phyloP scores from a whole-genome alignment of 805 yeast genomes.

The Cyberlindnera americana region DNA sequence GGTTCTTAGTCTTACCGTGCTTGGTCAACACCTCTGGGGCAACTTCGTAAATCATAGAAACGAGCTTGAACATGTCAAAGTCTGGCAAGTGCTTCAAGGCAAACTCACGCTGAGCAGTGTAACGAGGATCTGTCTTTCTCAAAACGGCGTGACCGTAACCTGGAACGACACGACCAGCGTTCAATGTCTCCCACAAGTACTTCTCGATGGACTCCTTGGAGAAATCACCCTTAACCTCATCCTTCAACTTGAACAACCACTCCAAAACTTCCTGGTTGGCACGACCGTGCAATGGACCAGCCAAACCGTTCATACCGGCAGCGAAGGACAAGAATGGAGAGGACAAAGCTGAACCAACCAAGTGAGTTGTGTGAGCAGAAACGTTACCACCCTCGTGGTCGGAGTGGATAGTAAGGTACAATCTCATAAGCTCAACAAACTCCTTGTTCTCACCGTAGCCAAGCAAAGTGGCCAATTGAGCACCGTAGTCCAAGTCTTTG shows the following conservation, averaged over 20 bases:
- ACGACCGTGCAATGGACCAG: constrained; percentile 86
- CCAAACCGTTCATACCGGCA: constrained; percentile 81
- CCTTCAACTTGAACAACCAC: constrained; percentile 69
- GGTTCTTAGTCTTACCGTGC: constrained; percentile 90
- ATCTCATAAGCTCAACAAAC: constrained; percentile 75
- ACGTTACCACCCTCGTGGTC: constrained; percentile 93
- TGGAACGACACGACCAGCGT: constrained; percentile 82
- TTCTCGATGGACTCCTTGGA: constrained; percentile 66
- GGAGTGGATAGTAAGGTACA: constrained; percentile 77
- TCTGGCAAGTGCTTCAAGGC: constrained; percentile 75
- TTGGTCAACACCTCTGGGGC: constrained; percentile 78
- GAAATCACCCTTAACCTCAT: constrained; percentile 58
- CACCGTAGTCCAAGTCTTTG: constrained; percentile 60
- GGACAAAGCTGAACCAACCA: constrained; percentile 79
- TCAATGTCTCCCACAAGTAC: constrained; percentile 75
- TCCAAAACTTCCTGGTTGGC: constrained; percentile 86
- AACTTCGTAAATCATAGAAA: constrained; percentile 72
- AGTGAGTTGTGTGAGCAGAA: constrained; percentile 81
- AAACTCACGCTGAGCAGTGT: constrained; percentile 81
- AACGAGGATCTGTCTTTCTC: constrained; percentile 87
- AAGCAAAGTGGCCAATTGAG: constrained; percentile 55
- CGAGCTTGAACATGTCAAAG: constrained; percentile 74
- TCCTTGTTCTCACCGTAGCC: constrained; percentile 59
- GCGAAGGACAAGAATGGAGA: constrained; percentile 76
- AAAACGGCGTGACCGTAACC: constrained; percentile 88